Evolutionary conservation across 176 grass and related monocot genomes (phyloP), one percentile per base, ranked within the genome.

Genomic region (Eragrostis nindensis): DNA sequence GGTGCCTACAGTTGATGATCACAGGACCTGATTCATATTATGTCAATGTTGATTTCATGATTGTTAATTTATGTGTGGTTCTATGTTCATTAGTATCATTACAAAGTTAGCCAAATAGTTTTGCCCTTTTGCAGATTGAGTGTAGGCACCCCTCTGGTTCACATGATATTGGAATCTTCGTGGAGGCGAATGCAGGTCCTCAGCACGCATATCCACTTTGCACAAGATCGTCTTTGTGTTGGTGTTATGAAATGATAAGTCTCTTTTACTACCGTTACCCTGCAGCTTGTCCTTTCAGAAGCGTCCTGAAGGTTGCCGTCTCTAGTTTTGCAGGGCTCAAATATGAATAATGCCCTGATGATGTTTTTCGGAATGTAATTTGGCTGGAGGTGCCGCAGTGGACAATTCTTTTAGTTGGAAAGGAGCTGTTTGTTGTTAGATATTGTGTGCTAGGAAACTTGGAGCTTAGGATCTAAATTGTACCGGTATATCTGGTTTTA

Each of bases 11-110:
- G 15, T 40, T 24, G 19, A 61, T 74, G 62, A 25, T 68, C 22
- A 26, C 32, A 41, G 50, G 14, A 72, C 74, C 38, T 87, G 48
- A 77, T 72, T 62, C 9, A 40, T 46, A 66, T 41, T 74, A 25
- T 52, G 15, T 47, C 67, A 62, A 27, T 38, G n/a, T 46, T 63
- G 30, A 13, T 44, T 76, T 73, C 10, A 24, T 76, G 30, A 25
- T 46, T 54, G n/a, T 1, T 25, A 15, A 42, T 43, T 48, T 30
- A 22, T 87, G 3, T 40, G 42, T 62, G 68, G 26, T 50, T 17
- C 39, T 53, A 7, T 61, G 30, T 66, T n/a, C n/a, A n/a, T n/a
- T n/a, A n/a, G n/a, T n/a, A n/a, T 44, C 3, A 44, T 48, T 44
- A 17, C 17, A 29, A n/a, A 39, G 47, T 14, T 68, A 29, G 11